Evolutionary conservation across 306 rosid genomes (phyloP).

Genomic region (Erythrophleum fordii): DNA sequence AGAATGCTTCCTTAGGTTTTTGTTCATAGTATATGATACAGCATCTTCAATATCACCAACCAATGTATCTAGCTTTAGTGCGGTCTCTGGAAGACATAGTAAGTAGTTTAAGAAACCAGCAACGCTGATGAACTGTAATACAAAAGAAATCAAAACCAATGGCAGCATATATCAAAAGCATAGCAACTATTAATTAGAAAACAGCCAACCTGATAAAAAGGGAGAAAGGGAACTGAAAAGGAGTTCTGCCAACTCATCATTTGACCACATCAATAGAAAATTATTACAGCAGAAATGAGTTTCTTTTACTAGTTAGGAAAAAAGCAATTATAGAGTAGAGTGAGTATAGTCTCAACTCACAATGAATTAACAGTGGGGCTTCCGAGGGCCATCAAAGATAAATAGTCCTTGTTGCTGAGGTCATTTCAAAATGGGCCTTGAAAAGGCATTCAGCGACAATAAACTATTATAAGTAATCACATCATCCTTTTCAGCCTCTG

Average conservation of each 20-base stretch:
- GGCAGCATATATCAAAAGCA: constrained; percentile 18
- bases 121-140: constrained; percentile 12
- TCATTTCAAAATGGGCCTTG: neutral
- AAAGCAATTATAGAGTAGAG: neutral
- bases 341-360: neutral
- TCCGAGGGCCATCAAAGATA: neutral
- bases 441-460: neutral
- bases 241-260: neutral
- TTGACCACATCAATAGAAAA: neutral
- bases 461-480: neutral
- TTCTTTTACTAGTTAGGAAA: neutral
- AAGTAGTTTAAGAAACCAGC: constrained; percentile 28
- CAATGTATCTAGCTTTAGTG: constrained; percentile 85
- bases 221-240: neutral
- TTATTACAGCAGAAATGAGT: neutral
- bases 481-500: neutral
- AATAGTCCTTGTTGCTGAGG: neutral
- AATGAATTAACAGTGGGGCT: neutral
- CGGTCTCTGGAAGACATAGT: constrained; percentile 72
- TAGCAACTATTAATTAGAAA: constrained; percentile 19
- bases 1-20: constrained; percentile 67
- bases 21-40: constrained; percentile 74
- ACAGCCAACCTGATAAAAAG: neutral
- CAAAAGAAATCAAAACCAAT: constrained; percentile 32
- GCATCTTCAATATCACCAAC: constrained; percentile 94